A percentile compares a stretch with the other conserved stretches of the same genome.
Conservation (phyloP, 495 filamentous ascomycete genomes). For the Mycothermus thermophilus region DNA sequence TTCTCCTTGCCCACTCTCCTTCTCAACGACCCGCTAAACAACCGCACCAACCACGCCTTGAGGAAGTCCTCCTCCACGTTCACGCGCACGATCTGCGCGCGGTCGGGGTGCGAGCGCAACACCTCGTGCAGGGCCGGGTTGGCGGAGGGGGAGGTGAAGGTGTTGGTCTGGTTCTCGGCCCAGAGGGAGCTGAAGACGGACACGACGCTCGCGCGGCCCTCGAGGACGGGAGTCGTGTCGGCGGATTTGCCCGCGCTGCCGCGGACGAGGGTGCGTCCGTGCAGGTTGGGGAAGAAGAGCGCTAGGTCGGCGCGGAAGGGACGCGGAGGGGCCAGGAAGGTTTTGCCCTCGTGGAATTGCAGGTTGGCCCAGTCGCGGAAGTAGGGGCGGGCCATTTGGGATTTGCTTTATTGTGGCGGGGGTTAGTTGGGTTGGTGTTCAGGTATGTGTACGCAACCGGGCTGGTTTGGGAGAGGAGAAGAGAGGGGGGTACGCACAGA, state of each 20-base stretch:
- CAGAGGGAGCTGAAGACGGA: constrained; percentile 67
- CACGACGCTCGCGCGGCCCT: constrained; percentile 62
- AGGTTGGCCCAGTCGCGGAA: constrained; percentile 87
- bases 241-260: constrained; percentile 15
- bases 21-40: constrained; percentile 53
- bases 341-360: constrained; percentile 70
- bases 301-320: constrained; percentile 62
- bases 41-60: constrained; percentile 57
- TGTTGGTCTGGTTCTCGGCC: constrained; percentile 67
- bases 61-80: constrained; percentile 73
- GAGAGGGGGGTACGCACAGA: constrained; percentile 38
- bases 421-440: not conserved
- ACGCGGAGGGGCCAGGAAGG: constrained; percentile 63
- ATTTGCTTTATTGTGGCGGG: constrained; percentile 22
- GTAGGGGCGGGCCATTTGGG: constrained; percentile 62
- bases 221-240: constrained; percentile 60
- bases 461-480: not conserved
- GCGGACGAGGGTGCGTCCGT: constrained; percentile 55
- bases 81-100: constrained; percentile 63
- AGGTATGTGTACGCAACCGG: not conserved
- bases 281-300: constrained; percentile 87
- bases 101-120: constrained; percentile 29
- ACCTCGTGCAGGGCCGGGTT: constrained; percentile 52
- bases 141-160: constrained; percentile 46
- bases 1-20: constrained; percentile 40